Evolutionary conservation across 495 filamentous ascomycete genomes (phyloP), one percentile per base, ranked within the genome.

Genomic region (Trichoderma virens): DNA sequence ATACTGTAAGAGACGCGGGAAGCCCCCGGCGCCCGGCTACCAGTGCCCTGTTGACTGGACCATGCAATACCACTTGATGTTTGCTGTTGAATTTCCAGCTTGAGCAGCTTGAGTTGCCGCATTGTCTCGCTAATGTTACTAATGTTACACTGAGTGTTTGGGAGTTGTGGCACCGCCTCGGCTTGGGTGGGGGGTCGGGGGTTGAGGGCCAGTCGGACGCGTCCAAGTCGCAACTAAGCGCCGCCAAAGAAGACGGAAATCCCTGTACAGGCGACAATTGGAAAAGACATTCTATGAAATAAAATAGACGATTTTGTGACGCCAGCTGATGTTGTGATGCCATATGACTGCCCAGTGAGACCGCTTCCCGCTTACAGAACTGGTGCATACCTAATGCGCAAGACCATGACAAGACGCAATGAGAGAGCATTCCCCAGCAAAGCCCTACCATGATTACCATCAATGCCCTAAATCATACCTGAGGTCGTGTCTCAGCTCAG

Each of bases 81-180:
- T 16, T 6, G 3, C 43, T n/a, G 8, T 47, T 47, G 18, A 23
- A 23, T 20, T 18, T 27, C 20, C n/a, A n/a, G n/a, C n/a, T n/a
- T n/a, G n/a, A n/a, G n/a, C 47, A 27, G 11, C 8, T 13, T 27
- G 7, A 56, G 51, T 30, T 2, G 51, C 23, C n/a, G 43, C 43
- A 16, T 20, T 20, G 43, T 47, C 20, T 56, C 51, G 51, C 51
- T 56, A 56, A 23, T n/a, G 43, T n/a, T 56, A 25, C 51, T 28
- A n/a, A 56, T 56, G 51, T 56, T 56, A 56, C 51, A 30, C 51
- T 56, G 51, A 25, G 3, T 27, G 51, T 56, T 56, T 56, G 23
- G 51, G 51, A 56, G 51, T 8, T 0, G 51, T 56, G 51, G 51
- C 51, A 13, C 51, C 51, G 23, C 51, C 51, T 56, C 51, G 51